Evolutionary conservation across 805 yeast species (phyloP), one percentile per base, ranked within the genome.

Genomic region (Hanseniaspora singularis): DNA sequence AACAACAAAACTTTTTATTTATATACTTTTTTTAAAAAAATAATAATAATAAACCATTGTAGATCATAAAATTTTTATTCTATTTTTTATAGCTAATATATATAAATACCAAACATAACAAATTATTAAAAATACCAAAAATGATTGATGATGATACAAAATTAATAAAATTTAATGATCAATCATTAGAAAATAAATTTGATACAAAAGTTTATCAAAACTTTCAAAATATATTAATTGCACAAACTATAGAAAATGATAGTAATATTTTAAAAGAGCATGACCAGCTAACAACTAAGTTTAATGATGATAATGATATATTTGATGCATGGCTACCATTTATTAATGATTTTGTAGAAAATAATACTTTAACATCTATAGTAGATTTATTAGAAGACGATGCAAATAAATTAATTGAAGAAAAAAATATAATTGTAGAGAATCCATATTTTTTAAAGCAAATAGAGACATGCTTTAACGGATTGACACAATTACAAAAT

Each of bases 291-390:
- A 28, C 32, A 28, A 28, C 32, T 28, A 4, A 28, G 39, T 23
- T 36, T 11, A n/a, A 10, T n/a, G n/a, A n/a, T n/a, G 26, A 28
- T 18, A 34, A 37, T 14, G 38, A 36, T n/a, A 33, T 20, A 16
- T 44, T 37, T 44, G 48, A 44, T 27, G 24, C 40, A 7, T 44
- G 48, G 48, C 16, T 44, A 14, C 48, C 48, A 5, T 44, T 44
- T 9, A 44, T 44, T 9, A 44, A 36, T 16, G 40, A 36, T 18
- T 44, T 44, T 24, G 33, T 44, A 8, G 27, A 44, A 24, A 38
- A 37, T 32, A 41, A 38, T 8, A n/a, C 40, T 3, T 20, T 44
- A 3, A 22, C 33, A 19, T 12, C 24, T 27, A 33, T 39, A 12
- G 32, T 44, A 4, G 4, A 12, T 3, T 14, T 23, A 7, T 31